A percentile compares a stretch with the other conserved stretches of the same genome.
These are phyloP conservation scores for Cryptosporidium baileyi DNA, from an alignment of 169 alveolate genomes.

Conservation along the genomic window DNA sequence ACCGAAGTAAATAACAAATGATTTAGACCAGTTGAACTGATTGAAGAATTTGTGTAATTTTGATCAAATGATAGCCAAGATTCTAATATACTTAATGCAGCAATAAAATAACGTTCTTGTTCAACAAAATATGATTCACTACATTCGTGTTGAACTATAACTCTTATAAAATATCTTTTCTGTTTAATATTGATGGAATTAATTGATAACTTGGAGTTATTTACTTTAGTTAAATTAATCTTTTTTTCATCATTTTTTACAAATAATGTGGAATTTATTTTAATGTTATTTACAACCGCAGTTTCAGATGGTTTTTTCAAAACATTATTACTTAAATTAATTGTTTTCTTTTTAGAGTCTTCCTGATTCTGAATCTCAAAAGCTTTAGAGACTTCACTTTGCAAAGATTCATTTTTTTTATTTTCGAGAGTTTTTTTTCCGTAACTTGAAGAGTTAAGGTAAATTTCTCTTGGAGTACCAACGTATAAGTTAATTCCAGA, in stretches of 20 bases:
- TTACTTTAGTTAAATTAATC: background rate
- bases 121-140: constrained; percentile 45
- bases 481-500: constrained; percentile 42
- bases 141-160: constrained; percentile 44
- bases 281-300: background rate
- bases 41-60: constrained; percentile 10
- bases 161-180: constrained; percentile 42
- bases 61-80: constrained; percentile 62
- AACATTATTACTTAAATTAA: background rate
- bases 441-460: background rate
- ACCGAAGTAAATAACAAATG: constrained; percentile 41
- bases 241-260: background rate
- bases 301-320: background rate
- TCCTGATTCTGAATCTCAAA: background rate
- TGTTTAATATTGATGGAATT: constrained; percentile 11
- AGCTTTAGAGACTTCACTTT: background rate
- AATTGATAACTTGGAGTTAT: background rate
- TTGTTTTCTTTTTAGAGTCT: background rate
- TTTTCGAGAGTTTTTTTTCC: constrained; percentile 2
- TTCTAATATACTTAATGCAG: constrained; percentile 37
- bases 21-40: background rate
- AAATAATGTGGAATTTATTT: background rate
- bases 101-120: constrained; percentile 49
- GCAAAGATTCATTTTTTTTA: constrained; percentile 10
- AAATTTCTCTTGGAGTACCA: constrained; percentile 34